Evolutionary conservation across 2,329 filamentous ascomycete genomes (phyloP), one percentile per base, ranked within the genome.

Genomic region (Fusarium lateritium): DNA sequence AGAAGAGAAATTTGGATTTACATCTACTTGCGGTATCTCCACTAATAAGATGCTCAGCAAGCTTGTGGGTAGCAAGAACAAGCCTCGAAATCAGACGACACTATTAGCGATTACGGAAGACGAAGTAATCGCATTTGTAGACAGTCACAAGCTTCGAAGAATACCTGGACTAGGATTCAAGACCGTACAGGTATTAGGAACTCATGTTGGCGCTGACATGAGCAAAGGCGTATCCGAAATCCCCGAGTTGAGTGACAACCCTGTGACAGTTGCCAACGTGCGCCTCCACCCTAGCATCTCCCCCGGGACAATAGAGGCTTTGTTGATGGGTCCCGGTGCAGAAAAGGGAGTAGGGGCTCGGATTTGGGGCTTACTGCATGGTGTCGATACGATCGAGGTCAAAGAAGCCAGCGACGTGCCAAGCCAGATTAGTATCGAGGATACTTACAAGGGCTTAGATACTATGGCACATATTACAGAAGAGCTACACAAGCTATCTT

Each of bases 361-460:
- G 70, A 82, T 94, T 5, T 98, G 94, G 94, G 84, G 83, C 19
- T 83, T 97, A 8, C 81, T 98, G 3, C 91, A 98, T 76, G 95
- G 94, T 7, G 84, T 94, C 28, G 95, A 98, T 77, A 81, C 89
- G 53, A 84, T 86, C 1, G 89, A 93, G 61, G 94, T 98, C 19
- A 89, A 89, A 50, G 85, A 89, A 66, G 91, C 89, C 3, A 88
- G 88, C 70, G 87, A 89, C 44, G 80, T 97, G 2, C 95, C 95
- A 0, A 89, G 89, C 2, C 94, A 98, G 78, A 97, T 98, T 76
- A 96, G 93, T 78, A 96, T 98, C 67, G 95, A 98, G 76, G 94
- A 98, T 79, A 96, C 94, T 17, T 98, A 97, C 46, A 86, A 88
- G 24, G 88, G 89, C 17, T 82, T 97, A 2, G 87, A 91, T 70